Evolutionary conservation across 148 eudicot species (phyloP), one percentile per base, ranked within the genome.

Genomic region (Arbutus unedo): DNA sequence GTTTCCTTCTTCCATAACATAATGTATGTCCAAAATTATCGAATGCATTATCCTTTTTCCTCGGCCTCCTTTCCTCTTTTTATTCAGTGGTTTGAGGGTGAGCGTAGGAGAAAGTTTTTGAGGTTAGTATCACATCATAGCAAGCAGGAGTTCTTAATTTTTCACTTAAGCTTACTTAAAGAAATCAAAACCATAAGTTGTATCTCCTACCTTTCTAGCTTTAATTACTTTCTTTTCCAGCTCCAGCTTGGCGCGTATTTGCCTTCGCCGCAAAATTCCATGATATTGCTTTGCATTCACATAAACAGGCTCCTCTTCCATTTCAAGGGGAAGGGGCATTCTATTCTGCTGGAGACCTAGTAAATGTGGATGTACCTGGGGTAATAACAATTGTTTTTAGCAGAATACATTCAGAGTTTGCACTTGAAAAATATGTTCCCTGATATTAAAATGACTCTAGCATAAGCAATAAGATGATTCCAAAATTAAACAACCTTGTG

Each of bases 221-320:
- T 88, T 92, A 6, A 88, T 79, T 49, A 80, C 86, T 88, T 92
- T 92, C 88, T 85, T 92, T 70, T 92, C 93, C 87, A 90, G n/a
- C 87, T 92, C 98, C 16, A 93, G 91, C 90, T 84, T 92, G 77
- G 96, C 98, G n/a, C 94, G 90, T 72, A 85, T 85, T 77, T 90
- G 94, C 82, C 98, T 87, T 59, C 96, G 92, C 83, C 98, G 89
- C 79, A 94, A 60, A 79, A 94, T 94, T 59, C 94, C 98, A 85
- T 87, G 94, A 87, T 94, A 94, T 67, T 92, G 95, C 87, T 91
- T 93, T 19, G 95, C 91, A 85, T 93, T 92, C 77, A 93, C 97
- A 81, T 90, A 93, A 73, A 93, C 92, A 68, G 94, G 98, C 74
- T 90, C 96, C 81, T 94, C 98, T 76, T 92, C 96, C 93, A 89